phyloP scores from a whole-genome alignment of 2,329 filamentous ascomycete genomes.

The Ophiocordyceps unilateralis region DNA sequence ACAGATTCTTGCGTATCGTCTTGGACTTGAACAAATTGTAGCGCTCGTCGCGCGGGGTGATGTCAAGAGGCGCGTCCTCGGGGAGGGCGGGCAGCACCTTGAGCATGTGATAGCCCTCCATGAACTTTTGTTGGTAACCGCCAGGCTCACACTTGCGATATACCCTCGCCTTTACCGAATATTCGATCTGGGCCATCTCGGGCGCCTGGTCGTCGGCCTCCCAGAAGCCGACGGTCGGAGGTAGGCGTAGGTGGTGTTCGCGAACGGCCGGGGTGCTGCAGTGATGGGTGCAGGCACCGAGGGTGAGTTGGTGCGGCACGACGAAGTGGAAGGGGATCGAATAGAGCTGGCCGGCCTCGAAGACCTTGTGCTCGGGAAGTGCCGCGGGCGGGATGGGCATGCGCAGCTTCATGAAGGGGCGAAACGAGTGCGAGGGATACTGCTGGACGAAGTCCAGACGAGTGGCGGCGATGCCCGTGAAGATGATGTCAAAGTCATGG shows the following conservation, averaged over 20 bases:
- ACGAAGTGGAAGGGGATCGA: constrained; percentile 41
- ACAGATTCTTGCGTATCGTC: constrained; percentile 32
- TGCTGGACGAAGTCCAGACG: constrained; percentile 32
- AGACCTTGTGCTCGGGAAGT: constrained; percentile 28
- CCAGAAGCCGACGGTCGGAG: constrained; percentile 35
- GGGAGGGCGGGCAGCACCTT: constrained; percentile 32
- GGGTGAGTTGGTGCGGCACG: constrained; percentile 38
- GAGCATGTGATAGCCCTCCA: constrained; percentile 26
- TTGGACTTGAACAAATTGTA: constrained; percentile 35
- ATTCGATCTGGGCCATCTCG: constrained; percentile 35
- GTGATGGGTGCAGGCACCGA: constrained; percentile 36
- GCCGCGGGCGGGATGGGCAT: constrained; percentile 32
- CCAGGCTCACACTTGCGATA: constrained; percentile 7
- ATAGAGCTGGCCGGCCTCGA: constrained; percentile 30
- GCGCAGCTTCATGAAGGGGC: constrained; percentile 36
- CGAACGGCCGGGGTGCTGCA: constrained; percentile 26
- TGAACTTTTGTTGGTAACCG: constrained; percentile 11
- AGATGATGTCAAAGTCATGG: constrained; percentile 32
- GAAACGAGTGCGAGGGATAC: constrained; percentile 27
- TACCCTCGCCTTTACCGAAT: constrained; percentile 30
- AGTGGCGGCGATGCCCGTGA: constrained; percentile 32
- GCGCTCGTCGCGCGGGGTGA: constrained; percentile 27
- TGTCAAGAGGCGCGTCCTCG: constrained; percentile 33
- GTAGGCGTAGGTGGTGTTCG: constrained; percentile 34
- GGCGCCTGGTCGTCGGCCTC: constrained; percentile 36